Base-by-base conservation (phyloP, 2,329 filamentous ascomycete genomes). In the Botrytis fabae region DNA sequence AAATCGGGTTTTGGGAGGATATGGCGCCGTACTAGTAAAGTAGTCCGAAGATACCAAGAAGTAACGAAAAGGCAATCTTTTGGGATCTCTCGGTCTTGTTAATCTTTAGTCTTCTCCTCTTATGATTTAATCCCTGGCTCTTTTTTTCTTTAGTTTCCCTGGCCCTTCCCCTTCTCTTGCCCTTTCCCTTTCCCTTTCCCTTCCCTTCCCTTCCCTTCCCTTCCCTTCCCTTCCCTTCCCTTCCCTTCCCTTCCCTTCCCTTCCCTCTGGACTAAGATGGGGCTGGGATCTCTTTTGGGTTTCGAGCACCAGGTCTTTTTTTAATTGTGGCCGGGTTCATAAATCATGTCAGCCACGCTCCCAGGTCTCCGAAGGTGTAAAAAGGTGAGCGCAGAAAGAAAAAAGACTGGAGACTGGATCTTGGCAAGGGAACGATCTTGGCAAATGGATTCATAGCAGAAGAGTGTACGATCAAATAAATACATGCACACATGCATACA, bases 371-470 rank as follows among this genome's bases (percentile, higher is more conserved):
- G 10, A 25, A 51, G 5, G 48, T 48, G n/a, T 25, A 38, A 4
- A 22, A 22, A 62, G 18, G 9, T 25, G 46, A 48, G 46, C 25
- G 42, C 22, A 61, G 35, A 65, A 35, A 35, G 25, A 22, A 35
- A 28, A 64, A 46, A 46, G 63, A 65, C 44, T 65, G 63, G 12
- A 46, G 63, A 65, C 44, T 65, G 63, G 12, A 38, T 65, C 62
- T 64, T 64, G 62, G 62, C 62, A 48, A 48, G 20, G n/a, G 20
- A 48, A 25, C 48, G 32, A 28, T 64, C 62, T 64, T 64, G 62
- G 62, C 62, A 64, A n/a, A 61, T 1, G 7, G 35, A 61, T 38
- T 38, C 35, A 61, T 40, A 20, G 35, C 59, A n/a, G 16, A n/a
- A 38, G 25, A 61, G 40, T 7, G 25, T 40, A 38, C 16, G 8